Percentiles rank a stretch among this genome's conserved stretches.
Conservation (phyloP, 23 red algal species). For the Pyropia yezoensis region DNA sequence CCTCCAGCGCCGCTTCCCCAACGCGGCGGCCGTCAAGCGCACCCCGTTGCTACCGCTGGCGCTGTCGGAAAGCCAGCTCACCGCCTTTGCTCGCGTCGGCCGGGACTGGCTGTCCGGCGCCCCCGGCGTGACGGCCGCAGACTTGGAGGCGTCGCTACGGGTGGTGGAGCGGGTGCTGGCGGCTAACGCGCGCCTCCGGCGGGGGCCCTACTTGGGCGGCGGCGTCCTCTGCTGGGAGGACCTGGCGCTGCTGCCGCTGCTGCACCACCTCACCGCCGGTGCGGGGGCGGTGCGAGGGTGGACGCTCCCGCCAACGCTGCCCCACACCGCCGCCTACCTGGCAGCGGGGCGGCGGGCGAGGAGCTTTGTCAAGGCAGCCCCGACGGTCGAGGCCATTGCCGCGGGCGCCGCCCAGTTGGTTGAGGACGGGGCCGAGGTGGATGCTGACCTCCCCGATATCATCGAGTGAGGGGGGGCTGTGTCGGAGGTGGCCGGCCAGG, state of each 20-base stretch:
- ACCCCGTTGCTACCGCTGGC: slow-evolving; percentile 12
- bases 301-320: slow-evolving; percentile 29
- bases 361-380: slow-evolving; percentile 23
- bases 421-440: too few relatives aligned
- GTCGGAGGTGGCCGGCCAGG: too few relatives aligned
- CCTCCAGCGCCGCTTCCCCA: slow-evolving; percentile 7
- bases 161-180: neutral
- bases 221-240: slow-evolving; percentile 30
- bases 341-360: slow-evolving; percentile 18
- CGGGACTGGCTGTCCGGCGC: slow-evolving; percentile 19
- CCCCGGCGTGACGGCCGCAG: slow-evolving; percentile 1
- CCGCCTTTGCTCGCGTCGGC: slow-evolving; percentile 29
- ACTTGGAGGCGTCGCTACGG: neutral
- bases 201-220: slow-evolving; percentile 39
- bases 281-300: slow-evolving; percentile 25
- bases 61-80: slow-evolving; percentile 15
- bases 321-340: slow-evolving; percentile 12
- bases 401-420: slow-evolving; percentile 1
- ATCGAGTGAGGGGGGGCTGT: too few relatives aligned
- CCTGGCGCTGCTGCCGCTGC: slow-evolving; percentile 31
- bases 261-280: slow-evolving; percentile 36
- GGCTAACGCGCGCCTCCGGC: slow-evolving; percentile 14
- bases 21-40: neutral
- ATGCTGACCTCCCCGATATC: too few relatives aligned
- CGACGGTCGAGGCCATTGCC: slow-evolving; percentile 29